Evolutionary conservation across 129 eudicot species (phyloP).

Genomic region (Tagetes erecta): DNA sequence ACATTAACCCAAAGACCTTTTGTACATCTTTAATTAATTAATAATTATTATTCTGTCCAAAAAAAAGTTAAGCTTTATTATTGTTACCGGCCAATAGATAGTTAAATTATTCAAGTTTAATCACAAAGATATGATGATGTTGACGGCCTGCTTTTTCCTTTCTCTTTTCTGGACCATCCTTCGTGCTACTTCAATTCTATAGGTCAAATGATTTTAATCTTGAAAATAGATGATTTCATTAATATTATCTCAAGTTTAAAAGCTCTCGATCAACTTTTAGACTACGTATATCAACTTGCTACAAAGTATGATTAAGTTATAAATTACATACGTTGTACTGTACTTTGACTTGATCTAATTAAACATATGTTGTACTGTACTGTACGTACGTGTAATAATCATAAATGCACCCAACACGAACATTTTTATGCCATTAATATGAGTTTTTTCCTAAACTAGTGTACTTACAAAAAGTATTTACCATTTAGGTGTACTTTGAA

Average conservation of each 20-base stretch:
- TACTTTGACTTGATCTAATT: conserved; percentile 10
- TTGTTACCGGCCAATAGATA: not conserved
- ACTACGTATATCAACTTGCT: not conserved
- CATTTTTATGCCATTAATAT: conserved; percentile 9
- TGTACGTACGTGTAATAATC: conserved; percentile 28
- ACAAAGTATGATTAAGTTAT: not conserved
- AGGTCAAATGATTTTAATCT: conserved; percentile 32
- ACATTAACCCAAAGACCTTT: too few relatives aligned
- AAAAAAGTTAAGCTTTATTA: not conserved
- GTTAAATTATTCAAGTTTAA: conserved; percentile 29
- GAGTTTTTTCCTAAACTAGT: too few relatives aligned
- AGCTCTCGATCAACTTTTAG: conserved; percentile 3
- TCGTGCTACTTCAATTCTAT: conserved; percentile 16
- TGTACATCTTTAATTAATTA: not conserved
- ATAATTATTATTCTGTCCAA: not conserved
- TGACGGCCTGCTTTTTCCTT: conserved; percentile 31
- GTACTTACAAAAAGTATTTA: too few relatives aligned
- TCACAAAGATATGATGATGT: conserved; percentile 43
- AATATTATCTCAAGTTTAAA: conserved; percentile 20
- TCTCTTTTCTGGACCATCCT: conserved; percentile 19
- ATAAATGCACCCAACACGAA: conserved; percentile 47
- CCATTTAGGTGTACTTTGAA: too few relatives aligned
- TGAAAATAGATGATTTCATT: conserved; percentile 40
- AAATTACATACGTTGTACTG: not conserved
- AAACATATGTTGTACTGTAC: conserved; percentile 35